Evolutionary conservation across 1,284 basidiomycete species (phyloP).

Genomic region (Naganishia sp.): DNA sequence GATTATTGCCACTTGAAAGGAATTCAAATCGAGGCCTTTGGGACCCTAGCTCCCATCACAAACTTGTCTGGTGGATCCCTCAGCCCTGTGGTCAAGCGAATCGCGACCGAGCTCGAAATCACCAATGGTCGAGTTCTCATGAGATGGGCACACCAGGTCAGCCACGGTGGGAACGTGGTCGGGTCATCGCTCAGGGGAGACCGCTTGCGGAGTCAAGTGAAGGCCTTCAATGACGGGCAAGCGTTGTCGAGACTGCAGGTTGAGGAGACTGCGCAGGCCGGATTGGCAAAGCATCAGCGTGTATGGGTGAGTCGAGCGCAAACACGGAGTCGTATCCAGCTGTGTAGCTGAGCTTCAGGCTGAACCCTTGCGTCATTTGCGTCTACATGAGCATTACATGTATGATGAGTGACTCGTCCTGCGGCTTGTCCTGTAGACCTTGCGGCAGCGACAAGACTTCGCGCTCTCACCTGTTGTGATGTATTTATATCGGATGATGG

Average conservation of each 20-base stretch:
- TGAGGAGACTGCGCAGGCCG: not conserved
- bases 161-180: constrained; percentile 57
- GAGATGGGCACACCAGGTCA: constrained; percentile 47
- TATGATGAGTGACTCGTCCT: not conserved
- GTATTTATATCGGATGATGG: too few relatives aligned
- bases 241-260: not conserved
- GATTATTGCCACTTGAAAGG: constrained; percentile 60
- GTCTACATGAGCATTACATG: not conserved
- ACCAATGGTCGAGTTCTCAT: constrained; percentile 48
- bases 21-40: constrained; percentile 70
- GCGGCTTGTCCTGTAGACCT: too few relatives aligned
- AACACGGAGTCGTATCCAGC: too few relatives aligned
- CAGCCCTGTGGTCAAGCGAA: constrained; percentile 58
- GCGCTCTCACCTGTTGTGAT: too few relatives aligned
- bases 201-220: constrained; percentile 20
- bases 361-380: not conserved
- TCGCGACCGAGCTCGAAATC: constrained; percentile 52
- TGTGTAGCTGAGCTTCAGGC: not conserved
- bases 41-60: constrained; percentile 52
- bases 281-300: constrained; percentile 40
- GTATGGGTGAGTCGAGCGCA: constrained; percentile 34
- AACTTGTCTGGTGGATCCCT: constrained; percentile 61
- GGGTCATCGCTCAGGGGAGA: constrained; percentile 17
- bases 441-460: too few relatives aligned
- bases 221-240: constrained; percentile 42